Percentiles rank a stretch among this genome's conserved stretches.
Evolutionary conservation across 139 green algal species (phyloP).

Genomic region (Micractinium sp.): DNA sequence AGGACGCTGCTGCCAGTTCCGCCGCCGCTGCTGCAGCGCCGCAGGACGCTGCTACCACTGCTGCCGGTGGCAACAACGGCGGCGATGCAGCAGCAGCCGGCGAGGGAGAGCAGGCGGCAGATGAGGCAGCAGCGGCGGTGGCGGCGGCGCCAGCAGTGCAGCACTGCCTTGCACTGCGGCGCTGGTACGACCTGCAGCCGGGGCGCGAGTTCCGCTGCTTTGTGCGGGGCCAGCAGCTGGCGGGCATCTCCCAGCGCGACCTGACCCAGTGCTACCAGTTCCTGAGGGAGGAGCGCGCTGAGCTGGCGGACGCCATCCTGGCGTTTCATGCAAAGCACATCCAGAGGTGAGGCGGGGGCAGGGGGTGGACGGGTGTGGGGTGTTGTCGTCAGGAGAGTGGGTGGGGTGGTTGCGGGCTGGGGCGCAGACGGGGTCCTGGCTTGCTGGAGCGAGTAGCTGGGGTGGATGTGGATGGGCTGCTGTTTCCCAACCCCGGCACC

Average conservation of each 20-base stretch:
- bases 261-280: constrained; percentile 70
- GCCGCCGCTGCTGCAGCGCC: neutral
- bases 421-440: too few species aligned
- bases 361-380: neutral
- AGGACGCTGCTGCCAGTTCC: neutral
- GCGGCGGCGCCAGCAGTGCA: neutral
- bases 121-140: neutral
- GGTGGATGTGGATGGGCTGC: too few species aligned
- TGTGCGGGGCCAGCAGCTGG: constrained; percentile 61
- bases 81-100: neutral
- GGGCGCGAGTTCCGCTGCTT: constrained; percentile 95
- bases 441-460: too few species aligned
- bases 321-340: constrained; percentile 55
- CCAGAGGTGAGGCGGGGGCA: neutral
- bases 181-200: constrained; percentile 80
- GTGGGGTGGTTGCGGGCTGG: too few species aligned
- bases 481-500: too few species aligned
- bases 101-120: neutral
- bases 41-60: neutral
- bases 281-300: constrained; percentile 37
- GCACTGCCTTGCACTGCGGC: constrained; percentile 76
- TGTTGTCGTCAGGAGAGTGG: too few species aligned
- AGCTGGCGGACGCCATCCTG: constrained; percentile 46
- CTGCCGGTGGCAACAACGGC: constrained; percentile 27
- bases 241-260: constrained; percentile 84